Evolutionary conservation across 169 alveolate genomes (phyloP).

Genomic region (Plasmodium coatneyi): DNA sequence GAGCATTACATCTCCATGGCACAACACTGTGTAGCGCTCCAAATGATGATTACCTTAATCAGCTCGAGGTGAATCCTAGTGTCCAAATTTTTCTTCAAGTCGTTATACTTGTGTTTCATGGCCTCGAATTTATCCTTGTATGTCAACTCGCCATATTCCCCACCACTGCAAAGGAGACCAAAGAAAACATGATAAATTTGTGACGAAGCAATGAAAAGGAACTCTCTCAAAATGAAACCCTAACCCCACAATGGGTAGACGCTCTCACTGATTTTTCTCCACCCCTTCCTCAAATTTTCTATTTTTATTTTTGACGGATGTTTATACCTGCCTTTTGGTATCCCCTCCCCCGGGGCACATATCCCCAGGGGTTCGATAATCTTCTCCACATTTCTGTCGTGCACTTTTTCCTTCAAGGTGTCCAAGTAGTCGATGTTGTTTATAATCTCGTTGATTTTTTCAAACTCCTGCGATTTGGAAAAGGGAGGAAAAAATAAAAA

Average conservation of each 20-base stretch:
- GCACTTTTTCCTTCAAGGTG: slow-evolving; percentile 22
- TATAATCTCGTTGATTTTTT: slow-evolving; percentile 32
- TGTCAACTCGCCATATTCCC: background rate
- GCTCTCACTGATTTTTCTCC: background rate
- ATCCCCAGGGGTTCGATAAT: slow-evolving; percentile 32
- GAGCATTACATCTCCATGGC: background rate
- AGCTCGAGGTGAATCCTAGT: slow-evolving; percentile 35
- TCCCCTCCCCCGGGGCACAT: slow-evolving; percentile 1
- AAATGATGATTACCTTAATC: slow-evolving; percentile 12
- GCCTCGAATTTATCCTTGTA: slow-evolving; percentile 32
- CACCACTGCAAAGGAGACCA: background rate
- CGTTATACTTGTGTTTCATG: slow-evolving; percentile 35
- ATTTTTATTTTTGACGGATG: background rate
- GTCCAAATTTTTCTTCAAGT: slow-evolving; percentile 43
- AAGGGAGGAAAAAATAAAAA: background rate
- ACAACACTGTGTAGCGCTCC: background rate
- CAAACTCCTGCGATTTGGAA: slow-evolving; percentile 47
- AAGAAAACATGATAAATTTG: too few relatives aligned
- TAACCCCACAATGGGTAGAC: background rate
- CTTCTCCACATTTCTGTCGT: slow-evolving; percentile 6
- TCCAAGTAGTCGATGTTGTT: slow-evolving; percentile 26
- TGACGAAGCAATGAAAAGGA: too few relatives aligned
- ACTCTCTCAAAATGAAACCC: background rate
- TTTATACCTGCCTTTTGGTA: background rate
- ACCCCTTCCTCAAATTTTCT: background rate